phyloP scores from a whole-genome alignment of 1,284 basidiomycete species.

The Heterobasidion occidentale region DNA sequence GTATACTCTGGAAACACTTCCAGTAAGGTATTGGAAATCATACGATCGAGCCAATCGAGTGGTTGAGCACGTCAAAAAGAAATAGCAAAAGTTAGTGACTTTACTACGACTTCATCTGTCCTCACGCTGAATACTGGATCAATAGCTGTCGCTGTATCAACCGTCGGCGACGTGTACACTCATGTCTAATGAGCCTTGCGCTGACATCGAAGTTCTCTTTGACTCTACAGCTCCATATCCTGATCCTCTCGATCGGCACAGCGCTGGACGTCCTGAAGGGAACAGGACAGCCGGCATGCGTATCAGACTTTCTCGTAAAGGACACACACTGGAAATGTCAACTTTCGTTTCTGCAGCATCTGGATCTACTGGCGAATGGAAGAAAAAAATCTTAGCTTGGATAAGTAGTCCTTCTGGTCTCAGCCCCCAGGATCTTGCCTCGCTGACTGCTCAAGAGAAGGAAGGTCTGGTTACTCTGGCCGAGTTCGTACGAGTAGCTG shows the following conservation, averaged over 20 bases:
- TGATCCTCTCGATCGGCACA: neutral
- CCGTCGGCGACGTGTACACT: constrained; percentile 35
- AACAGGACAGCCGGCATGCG: constrained; percentile 24
- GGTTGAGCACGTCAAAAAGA: constrained; percentile 40
- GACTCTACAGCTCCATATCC: constrained; percentile 6
- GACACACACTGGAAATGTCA: constrained; percentile 33
- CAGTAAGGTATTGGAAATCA: constrained; percentile 31
- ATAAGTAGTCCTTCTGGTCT: constrained; percentile 16
- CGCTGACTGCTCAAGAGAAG: constrained; percentile 27
- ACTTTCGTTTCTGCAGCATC: constrained; percentile 13
- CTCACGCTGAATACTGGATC: neutral
- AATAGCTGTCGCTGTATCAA: constrained; percentile 37
- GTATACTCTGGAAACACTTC: constrained; percentile 28
- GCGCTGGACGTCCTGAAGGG: neutral
- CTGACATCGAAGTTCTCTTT: constrained; percentile 39
- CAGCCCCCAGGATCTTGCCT: constrained; percentile 20
- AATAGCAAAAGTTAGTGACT: constrained; percentile 37
- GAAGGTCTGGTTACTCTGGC: constrained; percentile 18
- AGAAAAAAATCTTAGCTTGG: constrained; percentile 29
- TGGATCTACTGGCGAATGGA: constrained; percentile 27
- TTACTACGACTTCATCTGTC: neutral
- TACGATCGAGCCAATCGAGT: constrained; percentile 38
- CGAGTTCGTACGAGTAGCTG: constrained; percentile 29
- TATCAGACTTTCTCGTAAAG: constrained; percentile 33
- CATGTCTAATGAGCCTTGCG: constrained; percentile 46